phyloP scores from a whole-genome alignment of 2,329 filamentous ascomycete species.

The Trichoderma sp. region DNA sequence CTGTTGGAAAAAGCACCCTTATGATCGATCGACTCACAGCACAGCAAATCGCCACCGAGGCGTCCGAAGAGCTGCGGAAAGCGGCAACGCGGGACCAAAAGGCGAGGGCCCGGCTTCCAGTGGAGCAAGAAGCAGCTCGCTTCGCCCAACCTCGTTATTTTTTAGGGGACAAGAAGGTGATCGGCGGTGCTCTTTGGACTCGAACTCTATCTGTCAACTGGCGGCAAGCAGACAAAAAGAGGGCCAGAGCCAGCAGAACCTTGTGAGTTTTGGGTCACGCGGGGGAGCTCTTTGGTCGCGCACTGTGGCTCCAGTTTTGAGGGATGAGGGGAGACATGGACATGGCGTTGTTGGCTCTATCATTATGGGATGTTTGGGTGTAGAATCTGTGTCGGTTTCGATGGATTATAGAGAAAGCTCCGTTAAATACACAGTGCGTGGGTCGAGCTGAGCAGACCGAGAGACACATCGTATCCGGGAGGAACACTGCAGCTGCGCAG shows the following conservation, averaged over 20 bases:
- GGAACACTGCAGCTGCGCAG: constrained; percentile 20
- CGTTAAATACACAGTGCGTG: not conserved
- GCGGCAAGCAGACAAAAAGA: not conserved
- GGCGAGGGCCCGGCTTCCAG: not conserved
- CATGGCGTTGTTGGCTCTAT: not conserved
- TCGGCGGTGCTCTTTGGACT: constrained; percentile 15
- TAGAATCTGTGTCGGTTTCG: not conserved
- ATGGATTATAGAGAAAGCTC: not conserved
- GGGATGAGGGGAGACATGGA: not conserved
- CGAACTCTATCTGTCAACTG: constrained; percentile 11
- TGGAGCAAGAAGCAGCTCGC: not conserved
- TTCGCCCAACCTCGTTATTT: constrained; percentile 18
- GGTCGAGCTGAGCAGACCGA: not conserved
- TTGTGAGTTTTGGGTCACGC: constrained; percentile 7
- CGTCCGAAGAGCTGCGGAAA: not conserved
- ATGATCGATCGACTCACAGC: not conserved
- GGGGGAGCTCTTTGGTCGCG: not conserved
- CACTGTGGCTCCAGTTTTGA: constrained; percentile 1
- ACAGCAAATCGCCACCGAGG: constrained; percentile 1
- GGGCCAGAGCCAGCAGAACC: not conserved
- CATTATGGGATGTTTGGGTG: not conserved
- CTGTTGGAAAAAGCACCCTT: not conserved
- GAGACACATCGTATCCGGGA: constrained; percentile 22
- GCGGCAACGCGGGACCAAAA: not conserved
- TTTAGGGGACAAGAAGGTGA: not conserved